Base-by-base conservation (phyloP, 768 basidiomycete genomes). In the Lentinula lateritia region DNA sequence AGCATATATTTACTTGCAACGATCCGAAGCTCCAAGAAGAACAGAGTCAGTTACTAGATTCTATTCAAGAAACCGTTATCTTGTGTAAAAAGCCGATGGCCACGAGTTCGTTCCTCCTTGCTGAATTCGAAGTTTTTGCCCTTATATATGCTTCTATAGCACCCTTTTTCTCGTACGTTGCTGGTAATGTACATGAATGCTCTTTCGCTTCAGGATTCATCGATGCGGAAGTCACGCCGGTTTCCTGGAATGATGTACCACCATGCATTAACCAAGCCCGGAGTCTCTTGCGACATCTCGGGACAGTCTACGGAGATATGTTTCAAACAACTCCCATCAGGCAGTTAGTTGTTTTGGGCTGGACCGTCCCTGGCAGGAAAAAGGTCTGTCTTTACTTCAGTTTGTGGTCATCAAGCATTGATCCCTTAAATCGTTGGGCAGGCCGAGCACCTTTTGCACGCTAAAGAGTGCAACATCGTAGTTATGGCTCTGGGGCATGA, bases 1-100 rank as follows among this genome's bases (percentile, higher is more conserved):
- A 68, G 23, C 74, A 74, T 42, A 28, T 74, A 45, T 74, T 74
- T 60, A 74, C 73, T 9, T 68, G 72, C 16, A 75, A 75, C 46
- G 65, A 69, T 34, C 61, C 65, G 35, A 42, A 42, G 16, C 67
- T 73, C n/a, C 73, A 75, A 45, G 50, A 53, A 52, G 72, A 73
- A 15, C 67, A 72, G 23, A 67, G 66, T 2, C n/a, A 36, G 5
- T 57, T 74, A 43, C 66, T 75, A 6, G 66, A 64, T 52, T 61
- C 43, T 6, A 64, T 75, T 18, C 73, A 74, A 48, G 18, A 65
- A 13, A 65, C 71, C 7, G 10, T 58, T 2, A 28, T 58, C 15
- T 34, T 58, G 16, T 20, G 36, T n/a, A 58, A 23, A 58, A 16
- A 6, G 13, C 13, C 32, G 32, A 7, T 28, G 34, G 7, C 16